Evolutionary conservation across 106 monocot species (phyloP).

Genomic region (Dendrobium chrysotoxum): DNA sequence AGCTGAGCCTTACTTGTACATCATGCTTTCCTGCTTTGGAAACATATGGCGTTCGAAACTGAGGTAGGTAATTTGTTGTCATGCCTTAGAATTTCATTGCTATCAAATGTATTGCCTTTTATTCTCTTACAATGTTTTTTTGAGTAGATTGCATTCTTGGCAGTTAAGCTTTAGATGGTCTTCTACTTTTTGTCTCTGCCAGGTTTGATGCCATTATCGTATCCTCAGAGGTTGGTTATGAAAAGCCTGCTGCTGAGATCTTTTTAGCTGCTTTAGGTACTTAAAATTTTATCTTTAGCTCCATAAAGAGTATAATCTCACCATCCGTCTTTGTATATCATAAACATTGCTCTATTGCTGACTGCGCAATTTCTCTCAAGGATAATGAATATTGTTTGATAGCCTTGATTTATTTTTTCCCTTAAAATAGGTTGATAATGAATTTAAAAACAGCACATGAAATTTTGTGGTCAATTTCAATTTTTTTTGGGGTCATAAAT

Average conservation of each 20-base stretch:
- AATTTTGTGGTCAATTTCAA: neutral
- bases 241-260: slow-evolving; percentile 81
- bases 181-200: neutral
- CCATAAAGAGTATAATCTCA: neutral
- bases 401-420: neutral
- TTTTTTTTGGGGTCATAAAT: neutral
- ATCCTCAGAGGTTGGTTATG: slow-evolving; percentile 91
- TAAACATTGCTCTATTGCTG: neutral
- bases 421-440: neutral
- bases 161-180: slow-evolving; percentile 3
- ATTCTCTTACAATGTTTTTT: neutral
- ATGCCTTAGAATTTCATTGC: neutral
- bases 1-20: too few species aligned
- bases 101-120: neutral
- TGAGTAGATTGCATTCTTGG: neutral
- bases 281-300: neutral
- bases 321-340: neutral
- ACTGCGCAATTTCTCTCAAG: neutral
- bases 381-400: neutral
- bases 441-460: neutral
- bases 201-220: slow-evolving; percentile 94
- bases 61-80: neutral
- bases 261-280: slow-evolving; percentile 85
- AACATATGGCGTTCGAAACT: neutral
- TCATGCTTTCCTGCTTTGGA: too few species aligned